Base-by-base conservation (phyloP, 305 asterid genomes). In the Caryopteris hybrid region DNA sequence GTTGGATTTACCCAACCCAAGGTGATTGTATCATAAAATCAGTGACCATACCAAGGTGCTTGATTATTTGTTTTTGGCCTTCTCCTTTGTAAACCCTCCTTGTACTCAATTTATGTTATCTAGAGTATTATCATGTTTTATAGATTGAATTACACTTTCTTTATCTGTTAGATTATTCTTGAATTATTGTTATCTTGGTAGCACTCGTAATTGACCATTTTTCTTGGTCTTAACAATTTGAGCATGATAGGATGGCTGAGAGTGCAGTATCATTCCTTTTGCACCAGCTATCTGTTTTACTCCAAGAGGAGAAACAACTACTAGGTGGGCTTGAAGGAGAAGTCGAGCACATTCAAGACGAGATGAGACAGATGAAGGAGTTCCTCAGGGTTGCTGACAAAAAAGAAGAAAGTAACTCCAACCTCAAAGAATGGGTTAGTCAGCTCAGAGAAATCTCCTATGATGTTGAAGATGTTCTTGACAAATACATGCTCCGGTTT, bases 341-440 rank as follows among this genome's bases (percentile, higher is more conserved):
- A 12, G 59, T 51, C 8, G 20, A 20, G 2, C 0, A 21, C 20
- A 70, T 74, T 41, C 38, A 8, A 21, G 61, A 36, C 7, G 68
- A 29, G 52, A 17, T 69, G 34, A 36, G 34, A 2, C 31, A 65
- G 1, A 36, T 78, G 72, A 60, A 18, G 42, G 61, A 62, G 14
- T 70, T 74, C 23, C 73, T 72, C 6, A 14, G 77, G 23, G 72
- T 46, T 38, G 74, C 72, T 10, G 72, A 74, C 31, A 57, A 60
- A 11, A 55, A 45, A 3, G 79, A 74, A 55, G 77, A 61, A 11
- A 45, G 36, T 0, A 66, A 70, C 38, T 39, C 61, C 5, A 55
- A 17, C 10, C 66, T 68, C 39, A 36, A 51, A 52, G 66, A 3
- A 21, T 70, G 80, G 80, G 55, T 76, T 1, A 45, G 27, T 1